These are phyloP conservation scores for Tuber aestivum DNA, from an alignment of 495 filamentous ascomycete genomes.

Conservation along the genomic window DNA sequence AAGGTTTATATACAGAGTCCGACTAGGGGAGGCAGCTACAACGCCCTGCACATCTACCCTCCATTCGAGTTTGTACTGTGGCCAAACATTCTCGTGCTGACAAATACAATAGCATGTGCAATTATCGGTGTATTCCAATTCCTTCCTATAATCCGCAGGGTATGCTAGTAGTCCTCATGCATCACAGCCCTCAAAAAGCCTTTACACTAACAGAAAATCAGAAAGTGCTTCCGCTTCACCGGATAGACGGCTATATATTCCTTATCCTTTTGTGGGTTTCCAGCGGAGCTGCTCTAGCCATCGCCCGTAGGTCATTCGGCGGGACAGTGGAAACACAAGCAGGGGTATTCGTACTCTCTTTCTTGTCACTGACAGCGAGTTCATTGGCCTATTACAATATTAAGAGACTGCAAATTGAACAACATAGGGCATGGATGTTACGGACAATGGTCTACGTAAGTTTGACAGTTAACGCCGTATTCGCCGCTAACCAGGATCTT, in stretches of 20 bases:
- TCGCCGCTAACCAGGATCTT: slow-evolving; percentile 20
- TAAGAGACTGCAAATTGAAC: slow-evolving; percentile 52
- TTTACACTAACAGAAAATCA: background rate
- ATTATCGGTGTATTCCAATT: slow-evolving; percentile 52
- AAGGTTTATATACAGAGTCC: background rate
- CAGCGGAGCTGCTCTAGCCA: slow-evolving; percentile 47
- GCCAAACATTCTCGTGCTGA: background rate
- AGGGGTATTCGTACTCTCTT: slow-evolving; percentile 42
- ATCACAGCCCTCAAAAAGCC: background rate
- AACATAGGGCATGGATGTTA: slow-evolving; percentile 56
- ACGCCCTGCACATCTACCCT: background rate
- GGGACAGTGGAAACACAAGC: slow-evolving; percentile 47
- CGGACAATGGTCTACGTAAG: slow-evolving; percentile 48
- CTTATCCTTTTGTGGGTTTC: slow-evolving; percentile 45
- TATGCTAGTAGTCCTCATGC: slow-evolving; percentile 7
- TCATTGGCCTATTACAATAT: slow-evolving; percentile 49
- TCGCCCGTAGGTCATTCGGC: slow-evolving; percentile 47
- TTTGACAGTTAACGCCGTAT: background rate
- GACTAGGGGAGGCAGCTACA: background rate
- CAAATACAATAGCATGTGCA: slow-evolving; percentile 36
- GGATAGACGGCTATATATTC: slow-evolving; percentile 52
- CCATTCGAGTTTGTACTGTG: background rate
- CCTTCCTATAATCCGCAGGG: slow-evolving; percentile 50
- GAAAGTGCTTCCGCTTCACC: slow-evolving; percentile 47
- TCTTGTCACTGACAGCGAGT: slow-evolving; percentile 44